These are phyloP conservation scores for Lachancea sp. DNA, from an alignment of 805 yeast genomes.

Conservation along the genomic window DNA sequence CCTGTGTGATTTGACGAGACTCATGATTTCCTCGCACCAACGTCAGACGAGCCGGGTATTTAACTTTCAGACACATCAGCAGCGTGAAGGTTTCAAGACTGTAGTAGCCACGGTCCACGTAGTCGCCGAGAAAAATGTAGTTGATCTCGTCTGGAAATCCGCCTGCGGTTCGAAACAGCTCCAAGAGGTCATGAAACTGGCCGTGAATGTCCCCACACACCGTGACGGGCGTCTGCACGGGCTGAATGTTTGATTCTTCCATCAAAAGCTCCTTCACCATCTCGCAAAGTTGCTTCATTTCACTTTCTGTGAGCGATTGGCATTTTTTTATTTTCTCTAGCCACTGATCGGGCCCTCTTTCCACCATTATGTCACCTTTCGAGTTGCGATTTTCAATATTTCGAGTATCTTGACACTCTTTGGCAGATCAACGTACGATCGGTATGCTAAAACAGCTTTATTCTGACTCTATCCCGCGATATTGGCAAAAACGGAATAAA, in stretches of 20 bases:
- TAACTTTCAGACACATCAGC: slow-evolving; percentile 87
- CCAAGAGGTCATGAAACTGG: slow-evolving; percentile 90
- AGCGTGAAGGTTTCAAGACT: slow-evolving; percentile 90
- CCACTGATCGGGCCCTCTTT: slow-evolving; percentile 94
- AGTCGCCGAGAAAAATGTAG: slow-evolving; percentile 88
- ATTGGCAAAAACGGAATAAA: neutral
- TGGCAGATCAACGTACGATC: no score
- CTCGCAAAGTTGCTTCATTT: slow-evolving; percentile 95
- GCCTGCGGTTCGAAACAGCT: slow-evolving; percentile 83
- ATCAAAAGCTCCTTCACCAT: slow-evolving; percentile 87
- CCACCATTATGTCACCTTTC: slow-evolving; percentile 38
- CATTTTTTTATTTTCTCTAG: slow-evolving; percentile 88
- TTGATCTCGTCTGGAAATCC: slow-evolving; percentile 82
- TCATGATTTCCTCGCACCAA: slow-evolving; percentile 97
- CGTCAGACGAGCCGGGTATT: slow-evolving; percentile 78
- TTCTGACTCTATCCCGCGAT: no score
- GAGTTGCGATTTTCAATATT: neutral
- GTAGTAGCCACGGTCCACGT: slow-evolving; percentile 97
- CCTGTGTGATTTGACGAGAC: slow-evolving; percentile 96
- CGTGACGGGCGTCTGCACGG: slow-evolving; percentile 87
- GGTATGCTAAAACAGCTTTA: no score
- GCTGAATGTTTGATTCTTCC: slow-evolving; percentile 95
- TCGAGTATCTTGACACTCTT: neutral
- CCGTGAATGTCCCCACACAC: slow-evolving; percentile 98
- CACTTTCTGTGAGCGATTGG: slow-evolving; percentile 79